These are phyloP conservation scores for Brassica carinata DNA, from an alignment of 345 rosid genomes.

Conservation along the genomic window DNA sequence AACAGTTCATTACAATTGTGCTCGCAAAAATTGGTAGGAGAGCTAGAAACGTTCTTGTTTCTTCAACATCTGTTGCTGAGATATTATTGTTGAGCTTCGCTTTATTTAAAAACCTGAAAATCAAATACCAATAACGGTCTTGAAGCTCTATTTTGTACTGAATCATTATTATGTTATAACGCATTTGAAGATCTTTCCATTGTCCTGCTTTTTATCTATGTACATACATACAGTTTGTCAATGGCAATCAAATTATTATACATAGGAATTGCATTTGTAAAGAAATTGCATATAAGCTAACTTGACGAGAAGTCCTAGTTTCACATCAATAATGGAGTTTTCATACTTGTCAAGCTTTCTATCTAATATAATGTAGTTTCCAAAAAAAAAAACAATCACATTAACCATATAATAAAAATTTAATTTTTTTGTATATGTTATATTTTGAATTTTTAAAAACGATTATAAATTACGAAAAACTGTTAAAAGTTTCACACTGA, in stretches of 20 bases:
- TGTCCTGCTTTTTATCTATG: no score
- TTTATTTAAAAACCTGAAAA: constrained; percentile 51
- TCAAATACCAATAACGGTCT: background rate
- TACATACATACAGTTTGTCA: background rate
- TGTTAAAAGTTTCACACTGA: no score
- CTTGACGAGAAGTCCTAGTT: no score
- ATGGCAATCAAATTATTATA: no score
- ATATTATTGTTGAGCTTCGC: constrained; percentile 42
- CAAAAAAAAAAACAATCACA: background rate
- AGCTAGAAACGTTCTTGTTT: constrained; percentile 55
- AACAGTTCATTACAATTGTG: constrained; percentile 69
- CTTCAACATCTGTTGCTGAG: constrained; percentile 46
- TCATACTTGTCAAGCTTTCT: no score
- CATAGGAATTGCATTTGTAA: no score
- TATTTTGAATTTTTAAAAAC: background rate
- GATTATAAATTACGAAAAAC: background rate
- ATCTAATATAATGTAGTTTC: no score
- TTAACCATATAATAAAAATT: no score
- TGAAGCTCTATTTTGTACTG: no score
- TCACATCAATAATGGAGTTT: no score
- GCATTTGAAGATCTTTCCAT: background rate
- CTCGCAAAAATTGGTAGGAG: constrained; percentile 59
- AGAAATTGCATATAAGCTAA: no score
- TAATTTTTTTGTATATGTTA: background rate
- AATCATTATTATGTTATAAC: background rate